Base-by-base conservation (phyloP, 2,329 filamentous ascomycete species). In the Botrytis squamosa region DNA sequence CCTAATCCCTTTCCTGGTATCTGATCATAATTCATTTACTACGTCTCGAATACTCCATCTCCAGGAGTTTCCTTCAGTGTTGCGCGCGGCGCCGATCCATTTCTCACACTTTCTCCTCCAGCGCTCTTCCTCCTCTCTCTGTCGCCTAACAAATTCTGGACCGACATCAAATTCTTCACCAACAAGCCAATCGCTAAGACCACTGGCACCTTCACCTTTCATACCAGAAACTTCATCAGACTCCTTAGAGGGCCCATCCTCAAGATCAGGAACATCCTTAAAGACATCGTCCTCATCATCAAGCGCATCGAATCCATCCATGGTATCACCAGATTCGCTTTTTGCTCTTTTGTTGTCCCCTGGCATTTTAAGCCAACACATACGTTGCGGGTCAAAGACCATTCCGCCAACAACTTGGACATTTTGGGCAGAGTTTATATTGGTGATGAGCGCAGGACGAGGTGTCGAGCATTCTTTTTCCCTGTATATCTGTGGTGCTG, bases 151-250 rank as follows among this genome's bases (percentile, higher is more conserved):
- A 81, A 98, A 99, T 82, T 97, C 94, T 4, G 95, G 96, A 0
- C 96, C 96, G 73, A 99, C 94, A 81, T 99, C 96, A 79, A 99
- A 99, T 81, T 99, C 96, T 83, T 99, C 96, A 70, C 94, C 94
- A 20, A 98, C 93, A 68, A 93, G 89, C 88, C 93, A 95, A 80
- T 95, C 92, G 74, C 90, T 89, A 76, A 90, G 83, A 25, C 75
- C 77, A 70, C 76, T 79, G 3, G 72, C 77, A 22, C 80, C 80
- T 71, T 91, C 89, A 78, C 88, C 90, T 78, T 85, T 84, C 33
- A 88, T 83, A 18, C 87, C 86, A 12, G 85, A 85, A 20, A 83
- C 83, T 38, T 87, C 86, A 63, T 84, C 85, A 29, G 72, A 72
- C 60, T 80, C 78, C 72, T 81, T 78, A 5, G 74, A 69, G 2